Percentiles rank a stretch among this genome's conserved stretches.
phyloP scores from a whole-genome alignment of 768 basidiomycete genomes.

The Psilocybe cyanescens region DNA sequence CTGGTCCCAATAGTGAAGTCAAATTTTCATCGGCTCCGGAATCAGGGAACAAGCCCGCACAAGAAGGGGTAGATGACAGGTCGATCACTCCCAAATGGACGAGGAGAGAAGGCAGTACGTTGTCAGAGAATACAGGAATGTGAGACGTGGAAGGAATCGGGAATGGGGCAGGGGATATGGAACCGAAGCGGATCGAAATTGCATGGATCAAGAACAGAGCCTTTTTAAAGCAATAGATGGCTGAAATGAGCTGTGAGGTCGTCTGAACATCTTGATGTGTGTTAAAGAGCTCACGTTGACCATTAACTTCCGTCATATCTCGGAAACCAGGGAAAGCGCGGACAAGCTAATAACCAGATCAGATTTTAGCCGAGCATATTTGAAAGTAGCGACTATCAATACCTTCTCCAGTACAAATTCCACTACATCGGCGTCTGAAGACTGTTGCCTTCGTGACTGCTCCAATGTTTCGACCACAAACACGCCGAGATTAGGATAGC shows the following conservation, averaged over 20 bases:
- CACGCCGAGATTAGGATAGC: constrained; percentile 72
- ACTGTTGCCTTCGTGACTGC: constrained; percentile 44
- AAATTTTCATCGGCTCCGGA: constrained; percentile 44
- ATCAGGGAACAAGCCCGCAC: constrained; percentile 53
- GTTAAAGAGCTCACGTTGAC: constrained; percentile 50
- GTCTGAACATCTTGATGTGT: constrained; percentile 4
- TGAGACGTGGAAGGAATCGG: constrained; percentile 62
- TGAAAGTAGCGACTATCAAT: constrained; percentile 21
- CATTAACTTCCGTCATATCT: constrained; percentile 74
- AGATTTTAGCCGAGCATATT: constrained; percentile 6
- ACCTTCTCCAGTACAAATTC: constrained; percentile 71
- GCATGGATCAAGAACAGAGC: constrained; percentile 82
- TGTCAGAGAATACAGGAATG: constrained; percentile 77
- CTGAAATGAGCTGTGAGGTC: constrained; percentile 36
- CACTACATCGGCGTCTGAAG: constrained; percentile 27
- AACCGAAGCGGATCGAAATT: constrained; percentile 67
- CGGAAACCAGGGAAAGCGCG: constrained; percentile 80
- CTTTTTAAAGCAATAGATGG: constrained; percentile 91
- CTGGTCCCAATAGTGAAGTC: constrained; percentile 40
- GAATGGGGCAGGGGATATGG: constrained; percentile 54
- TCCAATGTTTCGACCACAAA: constrained; percentile 76
- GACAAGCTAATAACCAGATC: constrained; percentile 56
- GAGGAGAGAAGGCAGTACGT: constrained; percentile 83
- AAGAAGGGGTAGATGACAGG: constrained; percentile 49
- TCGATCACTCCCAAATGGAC: constrained; percentile 78